Base-by-base conservation (phyloP, 306 rosid genomes). In the Quercus gilva region DNA sequence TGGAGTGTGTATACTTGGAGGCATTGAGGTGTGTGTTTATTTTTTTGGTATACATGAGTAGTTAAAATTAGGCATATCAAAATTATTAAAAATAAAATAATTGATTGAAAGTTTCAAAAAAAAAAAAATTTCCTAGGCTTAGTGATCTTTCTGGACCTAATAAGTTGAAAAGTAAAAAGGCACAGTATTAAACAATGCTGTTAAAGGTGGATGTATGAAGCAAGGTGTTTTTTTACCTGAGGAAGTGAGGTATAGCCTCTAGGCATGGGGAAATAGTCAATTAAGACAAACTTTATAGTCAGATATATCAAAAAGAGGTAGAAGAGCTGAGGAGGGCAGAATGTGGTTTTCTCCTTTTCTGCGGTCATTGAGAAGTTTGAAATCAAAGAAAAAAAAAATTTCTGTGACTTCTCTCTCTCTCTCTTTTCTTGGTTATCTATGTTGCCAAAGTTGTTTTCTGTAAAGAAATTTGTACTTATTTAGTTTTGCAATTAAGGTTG, bases 401-500 rank as follows among this genome's bases (percentile, higher is more conserved):
- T 76, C 69, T 37, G 20, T 19, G 14, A 41, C 79, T 60, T 84
- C 49, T 19, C 11, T 45, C 35, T 80, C 45, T 49, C 15, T 11
- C 53, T 12, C 53, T 69, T 73, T 67, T 84, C 57, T 33, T 35
- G 76, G 74, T 53, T 25, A 49, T 52, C 15, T 41, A 23, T 55
- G 41, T 79, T 71, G 18, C 79, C 59, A 17, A 71, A 71, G 63
- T n/a, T 71, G 70, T 41, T 53, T 53, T 65, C 49, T 83, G 70
- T 60, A 29, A 74, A 33, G 56, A 73, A 33, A 60, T 57, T 76
- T 74, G 53, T 77, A 74, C 52, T 78, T 56, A 69, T 82, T 67
- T 84, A 4, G 65, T 4, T 77, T 80, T 77, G 59, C 80, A 85
- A 83, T 68, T 33, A 78, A 95, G 99, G 99, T 95, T 81, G 99